Evolutionary conservation across 164 flowering plant species (phyloP), one percentile per base, ranked within the genome.

Genomic region (Vitis amurensis): DNA sequence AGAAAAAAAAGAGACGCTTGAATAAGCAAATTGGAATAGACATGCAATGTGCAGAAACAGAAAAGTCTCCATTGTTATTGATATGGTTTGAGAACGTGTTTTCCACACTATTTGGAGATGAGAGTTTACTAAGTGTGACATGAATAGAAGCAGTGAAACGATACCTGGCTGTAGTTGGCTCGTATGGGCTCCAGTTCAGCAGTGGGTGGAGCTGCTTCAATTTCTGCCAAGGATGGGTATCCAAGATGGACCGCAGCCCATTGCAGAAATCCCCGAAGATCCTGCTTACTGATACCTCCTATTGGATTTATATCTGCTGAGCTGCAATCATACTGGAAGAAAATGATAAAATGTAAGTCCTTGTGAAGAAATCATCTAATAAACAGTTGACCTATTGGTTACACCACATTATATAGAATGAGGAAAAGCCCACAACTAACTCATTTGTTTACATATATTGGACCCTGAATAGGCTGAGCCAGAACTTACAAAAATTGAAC

Each of bases 221-320:
- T 70, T 60, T 90, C 98, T 55, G 90, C 96, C 80, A 95, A 83
- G 59, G 98, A 93, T 61, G 91, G 50, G 77, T 81, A 95, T 16
- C 92, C 96, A 69, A 95, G 92, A 87, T 90, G 78, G 66, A 55
- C 68, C 44, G 98, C 92, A 81, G 96, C 99, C 99, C 99, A 95
- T 57, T 78, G 70, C 59, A 95, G 81, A 78, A 95, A 95, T 55
- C 79, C 73, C 49, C 98, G 88, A 63, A 95, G 86, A 81, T 95
- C 99, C 76, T 84, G 88, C 84, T 95, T 95, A 74, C 97, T 95
- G 47, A 95, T 85, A 78, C 99, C 89, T 71, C 99, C 99, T 31
- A 95, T 95, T 47, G 99, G 99, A 86, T 95, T 95, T 72, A 95
- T 91, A 76, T 95, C 98, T 64, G 98, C 99, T 27, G 99, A 85